Evolutionary conservation across 2,329 filamentous ascomycete genomes (phyloP).

Genomic region (Elsinoe fawcettii): DNA sequence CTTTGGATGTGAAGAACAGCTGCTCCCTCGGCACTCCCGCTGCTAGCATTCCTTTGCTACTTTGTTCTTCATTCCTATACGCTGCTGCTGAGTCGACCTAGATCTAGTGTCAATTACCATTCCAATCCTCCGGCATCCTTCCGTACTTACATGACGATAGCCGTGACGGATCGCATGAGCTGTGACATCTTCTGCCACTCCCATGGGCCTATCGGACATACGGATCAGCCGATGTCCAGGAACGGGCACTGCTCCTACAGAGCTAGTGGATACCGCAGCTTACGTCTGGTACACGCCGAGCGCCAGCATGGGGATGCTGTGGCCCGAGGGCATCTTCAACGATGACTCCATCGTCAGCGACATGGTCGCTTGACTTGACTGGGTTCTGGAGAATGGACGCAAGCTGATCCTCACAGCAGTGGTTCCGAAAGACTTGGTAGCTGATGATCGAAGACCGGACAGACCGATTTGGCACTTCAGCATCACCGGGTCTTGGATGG

Average conservation of each 20-base stretch:
- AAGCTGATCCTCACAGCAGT: not conserved
- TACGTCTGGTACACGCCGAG: constrained; percentile 41
- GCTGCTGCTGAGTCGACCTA: constrained; percentile 51
- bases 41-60: constrained; percentile 45
- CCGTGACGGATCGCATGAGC: constrained; percentile 49
- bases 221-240: constrained; percentile 24
- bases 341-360: constrained; percentile 30
- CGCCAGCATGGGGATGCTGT: constrained; percentile 53
- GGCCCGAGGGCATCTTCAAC: constrained; percentile 50
- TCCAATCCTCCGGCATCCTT: not conserved
- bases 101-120: not conserved
- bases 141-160: constrained; percentile 46
- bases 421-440: not conserved
- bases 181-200: constrained; percentile 51
- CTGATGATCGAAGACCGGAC: constrained; percentile 2
- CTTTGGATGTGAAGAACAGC: constrained; percentile 57
- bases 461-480: not conserved
- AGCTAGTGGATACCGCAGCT: not conserved
- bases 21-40: constrained; percentile 46
- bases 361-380: constrained; percentile 1
- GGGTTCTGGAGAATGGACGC: not conserved
- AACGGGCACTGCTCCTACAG: constrained; percentile 22
- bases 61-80: constrained; percentile 53
- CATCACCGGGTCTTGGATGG: constrained; percentile 8
- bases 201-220: constrained; percentile 42